phyloP scores from a whole-genome alignment of 208 protist species.

The Herpetomonas samuelpessoai region DNA sequence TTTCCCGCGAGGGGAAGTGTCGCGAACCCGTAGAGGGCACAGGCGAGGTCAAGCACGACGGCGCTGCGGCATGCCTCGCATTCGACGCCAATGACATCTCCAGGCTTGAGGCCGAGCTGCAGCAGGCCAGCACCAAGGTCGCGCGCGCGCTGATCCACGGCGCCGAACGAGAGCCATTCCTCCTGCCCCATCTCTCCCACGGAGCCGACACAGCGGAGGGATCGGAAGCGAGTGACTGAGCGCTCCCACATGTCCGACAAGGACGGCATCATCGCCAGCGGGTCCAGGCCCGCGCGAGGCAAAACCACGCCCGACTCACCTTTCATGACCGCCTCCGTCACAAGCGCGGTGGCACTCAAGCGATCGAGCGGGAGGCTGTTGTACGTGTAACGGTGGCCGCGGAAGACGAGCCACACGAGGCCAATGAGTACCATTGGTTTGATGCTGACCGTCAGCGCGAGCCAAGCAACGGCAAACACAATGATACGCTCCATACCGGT shows the following conservation, averaged over 20 bases:
- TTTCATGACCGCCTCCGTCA: conserved; percentile 47
- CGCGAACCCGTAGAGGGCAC: conserved; percentile 61
- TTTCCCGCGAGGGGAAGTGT: conserved; percentile 71
- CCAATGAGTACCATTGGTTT: conserved; percentile 28
- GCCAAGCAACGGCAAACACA: conserved; percentile 25
- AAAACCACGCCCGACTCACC: conserved; percentile 31
- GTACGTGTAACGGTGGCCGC: conserved; percentile 37
- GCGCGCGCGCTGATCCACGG: conserved; percentile 55
- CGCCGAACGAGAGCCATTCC: conserved; percentile 72
- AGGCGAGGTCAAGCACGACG: conserved; percentile 70
- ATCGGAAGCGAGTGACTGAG: conserved; percentile 47
- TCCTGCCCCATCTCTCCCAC: conserved; percentile 41
- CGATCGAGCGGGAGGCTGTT: conserved; percentile 32
- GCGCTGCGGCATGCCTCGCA: conserved; percentile 58
- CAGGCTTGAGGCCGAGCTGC: conserved; percentile 44
- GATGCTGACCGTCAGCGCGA: conserved; percentile 41
- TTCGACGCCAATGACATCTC: conserved; percentile 79
- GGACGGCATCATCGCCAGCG: conserved; percentile 31
- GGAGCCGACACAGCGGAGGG: conserved; percentile 57
- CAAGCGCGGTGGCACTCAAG: conserved; percentile 20
- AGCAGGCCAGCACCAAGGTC: conserved; percentile 73
- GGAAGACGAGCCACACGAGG: conserved; percentile 25
- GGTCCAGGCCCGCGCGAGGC: conserved; percentile 23
- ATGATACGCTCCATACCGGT: conserved; percentile 42
- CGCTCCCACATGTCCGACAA: conserved; percentile 69